Percentiles rank a stretch among this genome's conserved stretches.
Evolutionary conservation across 768 basidiomycete genomes (phyloP).

Genomic region (Pulveroboletus frians): DNA sequence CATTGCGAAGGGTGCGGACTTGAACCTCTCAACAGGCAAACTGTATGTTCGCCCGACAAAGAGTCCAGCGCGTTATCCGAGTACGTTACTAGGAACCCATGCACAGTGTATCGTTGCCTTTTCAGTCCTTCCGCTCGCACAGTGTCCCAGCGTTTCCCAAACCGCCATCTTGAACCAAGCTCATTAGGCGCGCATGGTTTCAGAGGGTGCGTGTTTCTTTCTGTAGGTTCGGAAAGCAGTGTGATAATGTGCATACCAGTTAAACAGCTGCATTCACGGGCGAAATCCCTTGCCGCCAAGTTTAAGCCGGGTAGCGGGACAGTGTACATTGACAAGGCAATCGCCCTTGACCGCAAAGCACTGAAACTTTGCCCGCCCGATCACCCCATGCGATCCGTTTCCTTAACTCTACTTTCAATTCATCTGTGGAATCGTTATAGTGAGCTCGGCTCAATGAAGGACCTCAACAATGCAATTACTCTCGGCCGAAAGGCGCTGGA

Average conservation of each 20-base stretch:
- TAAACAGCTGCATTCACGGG: background rate
- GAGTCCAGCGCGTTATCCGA: background rate
- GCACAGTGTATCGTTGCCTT: too few relatives aligned
- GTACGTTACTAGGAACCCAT: background rate
- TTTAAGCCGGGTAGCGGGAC: background rate
- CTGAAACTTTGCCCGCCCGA: background rate
- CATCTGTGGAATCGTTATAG: background rate
- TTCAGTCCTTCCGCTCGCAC: too few relatives aligned
- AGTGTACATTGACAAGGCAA: background rate
- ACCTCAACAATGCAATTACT: background rate
- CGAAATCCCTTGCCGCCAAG: background rate
- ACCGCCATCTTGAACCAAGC: too few relatives aligned
- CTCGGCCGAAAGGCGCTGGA: background rate
- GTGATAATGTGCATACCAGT: background rate
- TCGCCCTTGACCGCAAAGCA: background rate
- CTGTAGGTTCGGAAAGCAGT: background rate
- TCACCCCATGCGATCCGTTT: background rate
- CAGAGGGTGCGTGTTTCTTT: background rate
- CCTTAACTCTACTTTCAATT: background rate
- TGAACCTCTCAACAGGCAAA: background rate
- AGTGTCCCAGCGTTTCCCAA: too few relatives aligned
- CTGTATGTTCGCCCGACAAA: background rate
- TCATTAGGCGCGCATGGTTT: too few relatives aligned
- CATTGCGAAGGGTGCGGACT: too few relatives aligned
- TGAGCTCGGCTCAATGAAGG: background rate